Percentiles rank a stretch among this genome's conserved stretches.
Evolutionary conservation across 345 rosid species (phyloP).

Genomic region (Linum tenue): DNA sequence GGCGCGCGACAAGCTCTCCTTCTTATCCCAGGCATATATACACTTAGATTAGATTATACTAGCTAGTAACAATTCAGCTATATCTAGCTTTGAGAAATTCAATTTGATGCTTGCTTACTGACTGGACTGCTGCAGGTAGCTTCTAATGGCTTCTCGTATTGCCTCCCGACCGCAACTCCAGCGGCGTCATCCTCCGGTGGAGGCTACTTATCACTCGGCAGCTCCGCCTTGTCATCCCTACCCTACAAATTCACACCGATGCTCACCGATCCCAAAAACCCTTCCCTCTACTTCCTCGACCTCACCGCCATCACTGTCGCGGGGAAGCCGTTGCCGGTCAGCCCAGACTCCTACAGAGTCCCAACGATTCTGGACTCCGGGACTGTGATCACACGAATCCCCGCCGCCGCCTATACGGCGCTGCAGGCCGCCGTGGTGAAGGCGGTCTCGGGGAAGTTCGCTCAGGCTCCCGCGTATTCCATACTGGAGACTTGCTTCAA

Average conservation of each 20-base stretch:
- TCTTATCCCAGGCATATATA: constrained; percentile 24
- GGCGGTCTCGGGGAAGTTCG: constrained; percentile 25
- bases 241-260: constrained; percentile 38
- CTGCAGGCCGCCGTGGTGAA: constrained; percentile 23
- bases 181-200: constrained; percentile 13
- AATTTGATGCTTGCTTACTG: background rate
- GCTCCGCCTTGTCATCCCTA: constrained; percentile 1
- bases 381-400: constrained; percentile 41
- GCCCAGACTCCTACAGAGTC: constrained; percentile 15
- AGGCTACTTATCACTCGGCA: constrained; percentile 33
- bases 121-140: background rate
- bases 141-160: constrained; percentile 29
- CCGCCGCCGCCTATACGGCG: constrained; percentile 22
- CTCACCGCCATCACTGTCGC: constrained; percentile 21
- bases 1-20: constrained; percentile 34
- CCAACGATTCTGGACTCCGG: constrained; percentile 47
- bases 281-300: constrained; percentile 27
- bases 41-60: background rate
- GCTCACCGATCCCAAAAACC: constrained; percentile 16
- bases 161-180: constrained; percentile 29
- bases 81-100: no score
- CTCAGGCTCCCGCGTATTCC: constrained; percentile 22
- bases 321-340: constrained; percentile 22
- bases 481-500: constrained; percentile 40
- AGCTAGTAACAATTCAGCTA: no score